Evolutionary conservation across 2,329 filamentous ascomycete genomes (phyloP), one percentile per base, ranked within the genome.

Genomic region (Scedosporium apiospermum): DNA sequence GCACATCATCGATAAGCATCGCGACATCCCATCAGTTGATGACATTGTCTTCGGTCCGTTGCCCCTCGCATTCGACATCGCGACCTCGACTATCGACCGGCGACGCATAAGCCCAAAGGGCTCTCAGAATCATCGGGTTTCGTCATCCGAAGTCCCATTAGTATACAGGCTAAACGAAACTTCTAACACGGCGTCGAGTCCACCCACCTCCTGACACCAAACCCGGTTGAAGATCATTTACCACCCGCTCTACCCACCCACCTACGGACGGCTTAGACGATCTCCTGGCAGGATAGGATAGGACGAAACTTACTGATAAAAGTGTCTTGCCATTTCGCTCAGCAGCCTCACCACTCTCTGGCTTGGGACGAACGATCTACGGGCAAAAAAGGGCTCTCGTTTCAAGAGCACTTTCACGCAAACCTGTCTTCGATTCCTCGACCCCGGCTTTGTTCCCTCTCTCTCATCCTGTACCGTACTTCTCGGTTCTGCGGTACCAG

Each of bases 221-320:
- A 58, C 65, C 65, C 58, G 58, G 64, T 44, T 58, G 63, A 42
- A 65, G 62, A 65, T 66, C 64, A 59, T 57, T 57, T 27, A 34
- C 26, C 18, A 46, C n/a, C 49, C 49, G 49, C 49, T 6, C 49
- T 21, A 18, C 49, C 21, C 49, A 53, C 21, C 49, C 44, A 46
- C 44, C 10, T n/a, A 34, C 30, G 30, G 44, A 21, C 44, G 18
- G 44, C 44, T 46, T 46, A 46, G 44, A 46, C 16, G 44, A 46
- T 46, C 44, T 46, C 14, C 44, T 46, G 4, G 30, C 6, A 34
- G 9, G 18, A 21, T 46, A 46, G 16, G 18, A 46, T 46, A 46
- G 14, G 10, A 18, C 44, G 44, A n/a, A 12, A 5, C 44, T n/a
- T 46, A 10, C 44, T n/a, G 14, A 46, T 46, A 16, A 46, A 16